Evolutionary conservation across 2,329 filamentous ascomycete genomes (phyloP).

Genomic region (Penicillium sp.): DNA sequence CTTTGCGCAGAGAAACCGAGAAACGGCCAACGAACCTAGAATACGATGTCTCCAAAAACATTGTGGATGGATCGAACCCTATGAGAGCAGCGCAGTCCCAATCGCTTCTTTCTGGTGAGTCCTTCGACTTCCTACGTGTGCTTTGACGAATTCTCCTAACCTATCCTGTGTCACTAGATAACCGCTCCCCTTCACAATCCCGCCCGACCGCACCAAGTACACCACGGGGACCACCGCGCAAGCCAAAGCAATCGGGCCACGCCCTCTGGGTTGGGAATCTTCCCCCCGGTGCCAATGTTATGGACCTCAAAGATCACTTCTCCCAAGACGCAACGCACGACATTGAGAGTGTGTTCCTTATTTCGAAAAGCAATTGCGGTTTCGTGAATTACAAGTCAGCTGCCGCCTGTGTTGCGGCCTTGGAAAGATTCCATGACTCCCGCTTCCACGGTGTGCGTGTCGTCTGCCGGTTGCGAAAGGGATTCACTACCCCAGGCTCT

Average conservation of each 20-base stretch:
- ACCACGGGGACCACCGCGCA: slow-evolving; percentile 62
- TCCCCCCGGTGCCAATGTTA: slow-evolving; percentile 74
- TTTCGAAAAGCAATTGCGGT: slow-evolving; percentile 94
- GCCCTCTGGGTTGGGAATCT: slow-evolving; percentile 96
- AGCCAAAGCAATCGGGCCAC: slow-evolving; percentile 70
- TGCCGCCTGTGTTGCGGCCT: slow-evolving; percentile 67
- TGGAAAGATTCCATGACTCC: slow-evolving; percentile 84
- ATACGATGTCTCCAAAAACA: slow-evolving; percentile 37
- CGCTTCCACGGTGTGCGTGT: slow-evolving; percentile 80
- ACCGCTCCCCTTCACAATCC: slow-evolving; percentile 9
- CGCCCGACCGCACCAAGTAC: slow-evolving; percentile 29
- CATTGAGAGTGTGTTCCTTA: slow-evolving; percentile 86
- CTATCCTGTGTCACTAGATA: slow-evolving; percentile 10
- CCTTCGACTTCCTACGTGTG: not conserved
- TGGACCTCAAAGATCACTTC: slow-evolving; percentile 85
- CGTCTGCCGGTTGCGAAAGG: slow-evolving; percentile 73
- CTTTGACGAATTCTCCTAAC: not conserved
- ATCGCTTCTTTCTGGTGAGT: slow-evolving; percentile 24
- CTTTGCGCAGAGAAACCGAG: slow-evolving; percentile 23
- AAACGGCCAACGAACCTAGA: slow-evolving; percentile 15
- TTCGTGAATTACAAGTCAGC: slow-evolving; percentile 94
- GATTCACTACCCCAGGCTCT: slow-evolving; percentile 41
- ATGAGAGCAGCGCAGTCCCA: slow-evolving; percentile 22
- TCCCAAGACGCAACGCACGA: slow-evolving; percentile 70
- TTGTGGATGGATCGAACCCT: slow-evolving; percentile 38